Evolutionary conservation across 495 filamentous ascomycete genomes (phyloP).

Genomic region (Penicillium coprophilum): DNA sequence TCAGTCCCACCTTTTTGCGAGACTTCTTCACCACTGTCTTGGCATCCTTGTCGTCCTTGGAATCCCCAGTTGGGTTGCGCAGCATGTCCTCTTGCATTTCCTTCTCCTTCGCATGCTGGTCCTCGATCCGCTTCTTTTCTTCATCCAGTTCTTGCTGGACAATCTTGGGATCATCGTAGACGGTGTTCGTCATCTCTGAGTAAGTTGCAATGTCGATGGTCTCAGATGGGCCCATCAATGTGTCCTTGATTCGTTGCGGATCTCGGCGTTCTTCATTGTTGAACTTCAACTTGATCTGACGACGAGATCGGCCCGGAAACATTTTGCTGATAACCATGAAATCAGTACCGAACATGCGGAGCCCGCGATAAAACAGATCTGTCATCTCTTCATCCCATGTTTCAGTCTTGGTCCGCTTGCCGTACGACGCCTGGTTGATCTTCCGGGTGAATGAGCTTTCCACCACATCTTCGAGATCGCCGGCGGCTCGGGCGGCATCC

Average conservation of each 20-base stretch:
- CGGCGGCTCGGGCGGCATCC: slow-evolving; percentile 55
- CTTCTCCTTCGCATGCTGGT: slow-evolving; percentile 62
- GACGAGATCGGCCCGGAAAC: slow-evolving; percentile 72
- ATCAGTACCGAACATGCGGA: slow-evolving; percentile 89
- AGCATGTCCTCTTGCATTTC: slow-evolving; percentile 53
- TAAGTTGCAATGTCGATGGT: slow-evolving; percentile 66
- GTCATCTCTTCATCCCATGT: slow-evolving; percentile 77
- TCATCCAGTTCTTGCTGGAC: slow-evolving; percentile 65
- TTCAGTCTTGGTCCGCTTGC: slow-evolving; percentile 67
- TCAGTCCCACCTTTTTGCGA: slow-evolving; percentile 37
- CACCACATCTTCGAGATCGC: slow-evolving; percentile 60
- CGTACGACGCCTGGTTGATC: slow-evolving; percentile 70
- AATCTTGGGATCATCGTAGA: slow-evolving; percentile 53
- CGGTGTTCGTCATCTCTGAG: slow-evolving; percentile 58
- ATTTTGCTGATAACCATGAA: slow-evolving; percentile 83
- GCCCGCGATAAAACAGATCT: slow-evolving; percentile 78
- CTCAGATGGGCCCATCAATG: slow-evolving; percentile 60
- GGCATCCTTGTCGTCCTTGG: slow-evolving; percentile 39
- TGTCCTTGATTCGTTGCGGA: slow-evolving; percentile 64
- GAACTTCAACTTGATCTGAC: slow-evolving; percentile 89
- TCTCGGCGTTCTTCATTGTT: slow-evolving; percentile 84
- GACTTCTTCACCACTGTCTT: slow-evolving; percentile 39
- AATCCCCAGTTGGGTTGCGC: slow-evolving; percentile 42
- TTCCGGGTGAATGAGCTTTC: slow-evolving; percentile 82
- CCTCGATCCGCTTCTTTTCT: slow-evolving; percentile 64